Conservation (phyloP, 768 basidiomycete species). For the Podaxis sp. region DNA sequence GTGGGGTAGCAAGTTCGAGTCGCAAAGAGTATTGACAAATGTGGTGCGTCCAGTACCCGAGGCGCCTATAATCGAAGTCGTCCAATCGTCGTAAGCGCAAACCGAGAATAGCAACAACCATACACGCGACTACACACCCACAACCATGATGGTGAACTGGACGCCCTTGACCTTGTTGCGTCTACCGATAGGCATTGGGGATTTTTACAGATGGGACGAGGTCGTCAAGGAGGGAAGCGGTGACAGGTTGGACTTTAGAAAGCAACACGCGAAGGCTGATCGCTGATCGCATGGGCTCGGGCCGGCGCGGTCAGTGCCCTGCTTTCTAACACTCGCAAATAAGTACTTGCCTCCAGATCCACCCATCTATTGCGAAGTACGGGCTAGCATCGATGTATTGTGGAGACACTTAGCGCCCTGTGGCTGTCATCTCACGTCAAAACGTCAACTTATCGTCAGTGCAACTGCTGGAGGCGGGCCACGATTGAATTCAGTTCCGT, state of each 20-base stretch:
- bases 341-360: not conserved
- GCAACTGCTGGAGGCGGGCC: not conserved
- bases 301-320: not conserved
- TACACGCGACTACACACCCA: constrained; percentile 54
- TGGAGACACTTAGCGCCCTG: not conserved
- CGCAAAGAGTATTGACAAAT: constrained; percentile 91
- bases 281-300: not conserved
- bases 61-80: constrained; percentile 51
- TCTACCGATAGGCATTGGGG: constrained; percentile 48
- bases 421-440: not conserved
- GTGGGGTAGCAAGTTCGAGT: constrained; percentile 72
- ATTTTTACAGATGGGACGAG: not conserved
- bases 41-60: constrained; percentile 88
- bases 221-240: not conserved
- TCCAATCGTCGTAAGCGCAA: constrained; percentile 13
- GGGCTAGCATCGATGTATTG: not conserved
- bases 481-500: not conserved
- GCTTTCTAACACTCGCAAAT: not conserved
- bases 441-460: not conserved
- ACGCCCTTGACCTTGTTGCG: constrained; percentile 88
- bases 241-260: not conserved
- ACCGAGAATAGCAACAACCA: not conserved
- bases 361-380: not conserved
- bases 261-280: not conserved
- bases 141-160: constrained; percentile 87